These are phyloP conservation scores for Fusarium buharicum DNA, from an alignment of 2,329 filamentous ascomycete genomes.

Conservation along the genomic window DNA sequence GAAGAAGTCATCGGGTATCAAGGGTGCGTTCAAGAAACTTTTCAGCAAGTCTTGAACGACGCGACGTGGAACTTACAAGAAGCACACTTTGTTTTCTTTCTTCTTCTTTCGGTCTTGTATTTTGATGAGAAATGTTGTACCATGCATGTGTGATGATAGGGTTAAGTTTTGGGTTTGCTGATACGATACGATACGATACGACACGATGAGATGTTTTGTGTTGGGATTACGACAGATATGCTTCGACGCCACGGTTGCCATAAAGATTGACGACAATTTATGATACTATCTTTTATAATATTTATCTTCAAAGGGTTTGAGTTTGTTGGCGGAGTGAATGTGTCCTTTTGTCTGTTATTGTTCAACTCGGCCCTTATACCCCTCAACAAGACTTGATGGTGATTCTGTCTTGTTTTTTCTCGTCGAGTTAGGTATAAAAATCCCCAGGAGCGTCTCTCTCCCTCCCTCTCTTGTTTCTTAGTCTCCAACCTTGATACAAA, in stretches of 20 bases:
- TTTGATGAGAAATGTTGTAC: slow-evolving; percentile 38
- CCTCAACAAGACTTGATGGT: neutral
- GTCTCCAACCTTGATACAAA: neutral
- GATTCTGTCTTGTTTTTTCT: neutral
- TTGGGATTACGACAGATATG: slow-evolving; percentile 28
- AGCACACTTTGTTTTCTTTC: slow-evolving; percentile 7
- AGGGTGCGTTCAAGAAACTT: slow-evolving; percentile 48
- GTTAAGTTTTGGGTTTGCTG: slow-evolving; percentile 25
- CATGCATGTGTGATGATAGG: slow-evolving; percentile 43
- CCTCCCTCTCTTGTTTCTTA: neutral
- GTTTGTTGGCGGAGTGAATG: too few species aligned
- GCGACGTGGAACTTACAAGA: slow-evolving; percentile 5
- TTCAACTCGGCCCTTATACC: neutral
- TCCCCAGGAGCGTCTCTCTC: neutral
- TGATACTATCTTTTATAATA: slow-evolving; percentile 4
- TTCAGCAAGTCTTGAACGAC: slow-evolving; percentile 41
- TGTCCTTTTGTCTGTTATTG: neutral
- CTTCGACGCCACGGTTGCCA: slow-evolving; percentile 21
- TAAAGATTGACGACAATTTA: slow-evolving; percentile 28
- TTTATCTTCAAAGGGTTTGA: neutral
- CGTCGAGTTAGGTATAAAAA: neutral
- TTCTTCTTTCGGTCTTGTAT: slow-evolving; percentile 30
- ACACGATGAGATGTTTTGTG: too few species aligned
- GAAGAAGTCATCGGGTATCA: slow-evolving; percentile 48
- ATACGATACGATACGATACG: slow-evolving; percentile 8